These are phyloP conservation scores for Sporothrix curviconia DNA, from an alignment of 2,329 filamentous ascomycete genomes.

Conservation along the genomic window DNA sequence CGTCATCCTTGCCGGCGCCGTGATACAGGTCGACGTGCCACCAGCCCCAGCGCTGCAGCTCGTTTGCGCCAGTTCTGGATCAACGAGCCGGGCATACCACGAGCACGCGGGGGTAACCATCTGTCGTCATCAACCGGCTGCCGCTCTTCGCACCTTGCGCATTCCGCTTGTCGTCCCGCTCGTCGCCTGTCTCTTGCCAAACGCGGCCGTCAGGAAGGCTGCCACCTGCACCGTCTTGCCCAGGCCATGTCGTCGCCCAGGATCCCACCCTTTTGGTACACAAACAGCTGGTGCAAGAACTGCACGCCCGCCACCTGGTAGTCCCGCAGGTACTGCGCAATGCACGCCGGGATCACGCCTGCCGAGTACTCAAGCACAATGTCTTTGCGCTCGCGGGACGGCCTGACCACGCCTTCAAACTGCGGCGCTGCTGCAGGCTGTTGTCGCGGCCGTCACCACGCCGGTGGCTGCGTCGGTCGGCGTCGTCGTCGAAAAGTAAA, in stretches of 20 bases:
- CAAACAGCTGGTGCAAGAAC: slow-evolving; percentile 83
- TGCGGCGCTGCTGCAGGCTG: slow-evolving; percentile 61
- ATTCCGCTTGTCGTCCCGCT: slow-evolving; percentile 79
- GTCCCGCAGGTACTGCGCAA: slow-evolving; percentile 84
- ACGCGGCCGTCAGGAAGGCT: slow-evolving; percentile 82
- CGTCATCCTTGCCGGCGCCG: slow-evolving; percentile 60
- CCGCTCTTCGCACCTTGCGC: slow-evolving; percentile 69
- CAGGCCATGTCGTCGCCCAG: slow-evolving; percentile 93
- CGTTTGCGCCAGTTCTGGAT: slow-evolving; percentile 88
- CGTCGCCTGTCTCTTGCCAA: slow-evolving; percentile 90
- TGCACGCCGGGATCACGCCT: slow-evolving; percentile 77
- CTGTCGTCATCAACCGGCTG: slow-evolving; percentile 27
- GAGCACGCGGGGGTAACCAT: slow-evolving; percentile 74
- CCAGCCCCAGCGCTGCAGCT: slow-evolving; percentile 88
- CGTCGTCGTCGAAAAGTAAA: slow-evolving; percentile 65
- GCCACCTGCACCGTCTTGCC: slow-evolving; percentile 97
- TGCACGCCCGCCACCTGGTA: slow-evolving; percentile 83
- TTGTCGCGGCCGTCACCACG: background rate
- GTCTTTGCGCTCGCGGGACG: slow-evolving; percentile 65
- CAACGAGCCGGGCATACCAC: slow-evolving; percentile 81
- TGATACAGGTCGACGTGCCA: slow-evolving; percentile 85
- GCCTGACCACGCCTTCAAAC: slow-evolving; percentile 55
- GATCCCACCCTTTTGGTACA: slow-evolving; percentile 84
- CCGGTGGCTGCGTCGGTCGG: background rate
- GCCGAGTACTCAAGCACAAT: slow-evolving; percentile 68